Evolutionary conservation across 1,139 yeast species (phyloP).

Genomic region (Yamadazyma buinensis): DNA sequence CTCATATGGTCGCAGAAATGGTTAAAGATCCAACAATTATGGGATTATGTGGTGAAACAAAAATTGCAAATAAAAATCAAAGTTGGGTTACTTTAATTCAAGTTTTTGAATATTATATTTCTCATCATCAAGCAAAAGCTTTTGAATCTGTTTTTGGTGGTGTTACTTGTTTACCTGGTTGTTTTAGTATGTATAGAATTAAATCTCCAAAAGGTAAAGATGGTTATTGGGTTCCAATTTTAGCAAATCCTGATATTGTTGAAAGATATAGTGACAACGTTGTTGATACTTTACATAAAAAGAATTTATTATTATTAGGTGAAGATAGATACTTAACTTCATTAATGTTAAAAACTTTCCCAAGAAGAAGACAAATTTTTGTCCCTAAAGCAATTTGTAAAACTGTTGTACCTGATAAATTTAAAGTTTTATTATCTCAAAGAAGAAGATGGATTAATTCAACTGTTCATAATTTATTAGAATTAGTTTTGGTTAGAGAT

Average conservation of each 20-base stretch:
- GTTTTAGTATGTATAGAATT: slow-evolving; percentile 93
- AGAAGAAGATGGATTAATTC: slow-evolving; percentile 99
- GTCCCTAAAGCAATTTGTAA: slow-evolving; percentile 95
- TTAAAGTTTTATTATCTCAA: slow-evolving; percentile 81
- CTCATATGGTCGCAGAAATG: slow-evolving; percentile 93
- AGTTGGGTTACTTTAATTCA: slow-evolving; percentile 96
- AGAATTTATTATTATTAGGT: slow-evolving; percentile 84
- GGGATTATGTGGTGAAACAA: slow-evolving; percentile 98
- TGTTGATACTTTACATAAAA: slow-evolving; percentile 81
- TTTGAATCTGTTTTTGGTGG: slow-evolving; percentile 96
- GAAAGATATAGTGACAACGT: slow-evolving; percentile 92
- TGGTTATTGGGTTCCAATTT: slow-evolving; percentile 95
- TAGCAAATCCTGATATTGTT: slow-evolving; percentile 94
- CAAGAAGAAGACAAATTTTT: slow-evolving; percentile 88
- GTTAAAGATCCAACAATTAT: slow-evolving; percentile 84
- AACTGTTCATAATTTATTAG: slow-evolving; percentile 93
- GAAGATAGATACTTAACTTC: slow-evolving; percentile 91
- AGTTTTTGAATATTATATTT: slow-evolving; percentile 92
- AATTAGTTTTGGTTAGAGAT: slow-evolving; percentile 81
- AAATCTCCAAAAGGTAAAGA: slow-evolving; percentile 88
- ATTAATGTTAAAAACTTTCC: slow-evolving; percentile 88
- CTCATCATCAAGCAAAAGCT: slow-evolving; percentile 95
- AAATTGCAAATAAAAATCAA: slow-evolving; percentile 79
- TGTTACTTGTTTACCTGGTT: slow-evolving; percentile 96
- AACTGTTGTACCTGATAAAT: slow-evolving; percentile 84